Evolutionary conservation across 2,329 filamentous ascomycete genomes (phyloP).

Genomic region (Ophiognomonia clavigignenti-juglandacearum): DNA sequence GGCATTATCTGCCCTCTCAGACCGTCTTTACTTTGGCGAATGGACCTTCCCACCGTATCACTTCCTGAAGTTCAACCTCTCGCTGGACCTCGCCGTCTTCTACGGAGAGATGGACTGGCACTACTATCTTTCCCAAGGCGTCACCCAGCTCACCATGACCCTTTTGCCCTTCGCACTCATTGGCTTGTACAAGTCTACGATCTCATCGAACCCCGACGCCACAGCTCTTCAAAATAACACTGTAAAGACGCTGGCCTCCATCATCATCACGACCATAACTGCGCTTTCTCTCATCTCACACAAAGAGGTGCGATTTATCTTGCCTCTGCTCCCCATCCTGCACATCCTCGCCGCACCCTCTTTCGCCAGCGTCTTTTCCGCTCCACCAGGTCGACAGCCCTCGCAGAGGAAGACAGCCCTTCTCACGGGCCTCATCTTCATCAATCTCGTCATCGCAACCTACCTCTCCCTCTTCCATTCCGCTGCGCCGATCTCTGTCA

Average conservation of each 20-base stretch:
- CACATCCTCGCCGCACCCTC: constrained; percentile 72
- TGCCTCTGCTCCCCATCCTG: constrained; percentile 82
- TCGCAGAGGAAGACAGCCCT: constrained; percentile 42
- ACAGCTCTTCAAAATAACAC: constrained; percentile 35
- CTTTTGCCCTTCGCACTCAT: constrained; percentile 69
- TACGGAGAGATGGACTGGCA: constrained; percentile 89
- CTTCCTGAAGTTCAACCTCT: constrained; percentile 88
- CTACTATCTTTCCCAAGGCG: constrained; percentile 87
- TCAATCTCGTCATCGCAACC: constrained; percentile 66
- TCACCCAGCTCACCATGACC: constrained; percentile 81
- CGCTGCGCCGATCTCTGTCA: constrained; percentile 69
- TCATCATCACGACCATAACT: constrained; percentile 54
- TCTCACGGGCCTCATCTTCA: constrained; percentile 52
- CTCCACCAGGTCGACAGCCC: constrained; percentile 22
- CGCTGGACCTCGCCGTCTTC: constrained; percentile 82
- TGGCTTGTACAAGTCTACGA: constrained; percentile 53
- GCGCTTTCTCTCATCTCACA: constrained; percentile 77
- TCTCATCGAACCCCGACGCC: constrained; percentile 29
- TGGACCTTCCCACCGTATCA: constrained; percentile 88
- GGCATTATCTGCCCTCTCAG: constrained; percentile 58
- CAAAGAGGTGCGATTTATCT: constrained; percentile 97
- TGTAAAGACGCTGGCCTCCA: constrained; percentile 50
- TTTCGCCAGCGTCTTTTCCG: constrained; percentile 58
- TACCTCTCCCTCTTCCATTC: constrained; percentile 79
- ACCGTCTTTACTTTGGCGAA: constrained; percentile 73